These are phyloP conservation scores for Citrus glauca DNA, from an alignment of 345 rosid species.

Conservation along the genomic window DNA sequence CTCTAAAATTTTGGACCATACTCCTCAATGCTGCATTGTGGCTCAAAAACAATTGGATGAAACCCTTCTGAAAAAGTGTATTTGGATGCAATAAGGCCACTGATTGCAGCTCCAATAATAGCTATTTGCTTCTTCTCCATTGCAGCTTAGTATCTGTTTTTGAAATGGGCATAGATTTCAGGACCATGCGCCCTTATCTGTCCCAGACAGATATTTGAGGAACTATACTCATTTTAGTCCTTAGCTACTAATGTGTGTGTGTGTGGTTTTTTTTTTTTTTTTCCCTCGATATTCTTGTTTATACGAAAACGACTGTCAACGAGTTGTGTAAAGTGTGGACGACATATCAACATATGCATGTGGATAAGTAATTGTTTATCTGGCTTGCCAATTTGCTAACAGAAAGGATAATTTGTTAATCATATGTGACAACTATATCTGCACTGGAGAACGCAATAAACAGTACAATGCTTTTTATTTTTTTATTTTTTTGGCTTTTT, in stretches of 20 bases:
- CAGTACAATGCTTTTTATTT: no score
- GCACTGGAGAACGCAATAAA: no score
- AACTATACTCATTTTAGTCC: not conserved
- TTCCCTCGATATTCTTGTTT: no score
- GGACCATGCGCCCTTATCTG: not conserved
- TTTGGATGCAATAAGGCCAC: constrained; percentile 37
- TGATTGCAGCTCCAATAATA: constrained; percentile 33
- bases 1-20: constrained; percentile 26
- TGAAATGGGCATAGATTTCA: not conserved
- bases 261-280: no score
- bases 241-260: no score
- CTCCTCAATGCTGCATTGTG: constrained; percentile 26
- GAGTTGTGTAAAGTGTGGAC: no score
- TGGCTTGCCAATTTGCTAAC: no score
- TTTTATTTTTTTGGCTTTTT: not conserved
- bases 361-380: not conserved
- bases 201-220: not conserved
- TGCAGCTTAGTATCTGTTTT: not conserved
- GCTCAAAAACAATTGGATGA: constrained; percentile 29
- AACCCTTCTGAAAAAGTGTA: constrained; percentile 29
- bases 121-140: constrained; percentile 18
- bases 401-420: no score
- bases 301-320: no score
- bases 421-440: no score
- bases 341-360: not conserved